Percentiles rank a stretch among this genome's conserved stretches.
These are phyloP conservation scores for Sugiyamaella boreocaroliniensis DNA, from an alignment of 805 yeast genomes.

Conservation along the genomic window DNA sequence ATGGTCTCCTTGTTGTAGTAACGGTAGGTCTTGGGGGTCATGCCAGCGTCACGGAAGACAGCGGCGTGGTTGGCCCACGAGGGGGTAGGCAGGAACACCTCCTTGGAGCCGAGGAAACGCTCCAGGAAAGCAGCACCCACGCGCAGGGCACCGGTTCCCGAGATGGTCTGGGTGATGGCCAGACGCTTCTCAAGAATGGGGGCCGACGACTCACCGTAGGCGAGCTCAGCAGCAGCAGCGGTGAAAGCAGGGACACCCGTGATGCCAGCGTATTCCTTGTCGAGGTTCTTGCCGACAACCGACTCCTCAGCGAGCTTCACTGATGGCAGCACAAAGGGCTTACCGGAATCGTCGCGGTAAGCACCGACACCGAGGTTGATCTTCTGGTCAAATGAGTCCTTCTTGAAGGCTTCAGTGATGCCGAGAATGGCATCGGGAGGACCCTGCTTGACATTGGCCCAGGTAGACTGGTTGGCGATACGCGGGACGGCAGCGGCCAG, in stretches of 20 bases:
- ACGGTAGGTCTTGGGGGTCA: constrained; percentile 52
- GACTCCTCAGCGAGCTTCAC: constrained; percentile 59
- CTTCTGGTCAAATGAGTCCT: constrained; percentile 46
- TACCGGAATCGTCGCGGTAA: constrained; percentile 82
- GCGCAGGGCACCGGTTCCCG: constrained; percentile 93
- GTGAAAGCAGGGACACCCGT: constrained; percentile 69
- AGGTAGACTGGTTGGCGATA: constrained; percentile 21
- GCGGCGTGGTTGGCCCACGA: constrained; percentile 94
- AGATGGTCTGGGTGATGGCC: constrained; percentile 79
- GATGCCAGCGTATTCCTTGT: constrained; percentile 85
- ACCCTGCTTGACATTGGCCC: constrained; percentile 44
- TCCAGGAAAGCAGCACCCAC: constrained; percentile 73
- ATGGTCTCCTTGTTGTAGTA: constrained; percentile 63
- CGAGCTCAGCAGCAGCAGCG: constrained; percentile 57
- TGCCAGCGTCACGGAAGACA: constrained; percentile 68
- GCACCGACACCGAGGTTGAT: constrained; percentile 77
- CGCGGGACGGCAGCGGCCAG: background rate
- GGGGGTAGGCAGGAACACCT: constrained; percentile 71
- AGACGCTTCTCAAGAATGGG: constrained; percentile 57
- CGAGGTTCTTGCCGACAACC: constrained; percentile 43
- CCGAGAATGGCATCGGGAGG: constrained; percentile 84
- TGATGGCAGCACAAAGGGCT: constrained; percentile 81
- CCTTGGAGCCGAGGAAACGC: constrained; percentile 49
- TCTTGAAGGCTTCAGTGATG: constrained; percentile 63
- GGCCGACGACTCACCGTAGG: constrained; percentile 60